Conservation (phyloP, 176 grass and related monocot genomes). For the Bonia amplexicaulis region DNA sequence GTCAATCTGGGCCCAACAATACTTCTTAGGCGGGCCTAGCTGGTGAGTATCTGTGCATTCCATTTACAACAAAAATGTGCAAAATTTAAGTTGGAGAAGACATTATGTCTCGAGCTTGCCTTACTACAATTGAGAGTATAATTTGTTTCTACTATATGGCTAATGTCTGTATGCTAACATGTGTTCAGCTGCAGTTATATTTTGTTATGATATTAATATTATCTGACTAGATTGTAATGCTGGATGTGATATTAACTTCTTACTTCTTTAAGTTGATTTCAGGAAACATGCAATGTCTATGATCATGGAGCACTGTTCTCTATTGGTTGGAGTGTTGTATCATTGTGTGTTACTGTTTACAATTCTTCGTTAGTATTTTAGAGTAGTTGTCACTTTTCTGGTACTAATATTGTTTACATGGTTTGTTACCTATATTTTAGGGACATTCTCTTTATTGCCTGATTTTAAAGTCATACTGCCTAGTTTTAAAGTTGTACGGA, state of each 20-base stretch:
- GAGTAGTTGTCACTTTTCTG: background rate
- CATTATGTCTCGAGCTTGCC: background rate
- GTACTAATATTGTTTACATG: background rate
- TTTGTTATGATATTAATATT: background rate
- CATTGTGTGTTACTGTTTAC: background rate
- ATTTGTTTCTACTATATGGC: background rate
- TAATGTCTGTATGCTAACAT: background rate
- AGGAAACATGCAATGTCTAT: background rate
- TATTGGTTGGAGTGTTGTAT: background rate
- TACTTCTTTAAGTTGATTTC: background rate
- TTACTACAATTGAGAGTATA: background rate
- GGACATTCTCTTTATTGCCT: background rate
- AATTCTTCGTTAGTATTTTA: background rate
- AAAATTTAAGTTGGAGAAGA: constrained; percentile 12
- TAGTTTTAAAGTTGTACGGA: background rate
- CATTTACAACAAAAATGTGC: background rate
- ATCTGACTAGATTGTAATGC: background rate
- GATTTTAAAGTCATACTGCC: background rate
- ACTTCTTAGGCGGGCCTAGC: constrained; percentile 34
- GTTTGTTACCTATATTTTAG: background rate
- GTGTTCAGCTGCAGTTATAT: background rate
- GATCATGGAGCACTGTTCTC: background rate
- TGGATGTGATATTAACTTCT: background rate
- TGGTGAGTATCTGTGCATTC: constrained; percentile 47
- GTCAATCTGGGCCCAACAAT: constrained; percentile 58